phyloP scores from a whole-genome alignment of 768 basidiomycete species.

The Suillus lakei region DNA sequence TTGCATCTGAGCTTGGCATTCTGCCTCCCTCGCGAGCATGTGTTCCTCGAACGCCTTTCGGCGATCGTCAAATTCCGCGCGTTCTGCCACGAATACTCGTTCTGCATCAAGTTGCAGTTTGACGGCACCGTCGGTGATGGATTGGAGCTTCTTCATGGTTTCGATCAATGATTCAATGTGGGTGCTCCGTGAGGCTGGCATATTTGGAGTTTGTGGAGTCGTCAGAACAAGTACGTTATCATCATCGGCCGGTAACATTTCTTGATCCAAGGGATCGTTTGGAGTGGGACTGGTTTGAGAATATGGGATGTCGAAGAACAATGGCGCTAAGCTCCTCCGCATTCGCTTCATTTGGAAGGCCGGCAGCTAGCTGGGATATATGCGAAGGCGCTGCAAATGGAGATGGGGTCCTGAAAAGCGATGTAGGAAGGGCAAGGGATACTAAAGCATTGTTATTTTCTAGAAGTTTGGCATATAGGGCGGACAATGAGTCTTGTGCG shows the following conservation, averaged over 20 bases:
- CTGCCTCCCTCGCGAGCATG: slow-evolving; percentile 23
- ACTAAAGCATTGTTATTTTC: slow-evolving; percentile 19
- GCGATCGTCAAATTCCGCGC: slow-evolving; percentile 18
- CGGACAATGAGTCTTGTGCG: slow-evolving; percentile 12
- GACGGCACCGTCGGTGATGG: slow-evolving; percentile 12
- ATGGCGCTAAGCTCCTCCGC: not conserved
- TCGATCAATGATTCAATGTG: slow-evolving; percentile 13
- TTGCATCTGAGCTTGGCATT: slow-evolving; percentile 22
- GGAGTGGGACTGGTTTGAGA: slow-evolving; percentile 6
- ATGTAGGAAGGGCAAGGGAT: slow-evolving; percentile 13
- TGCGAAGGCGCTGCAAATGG: slow-evolving; percentile 10
- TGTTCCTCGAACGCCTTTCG: slow-evolving; percentile 26
- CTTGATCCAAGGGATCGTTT: not conserved
- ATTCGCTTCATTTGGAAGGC: slow-evolving; percentile 5
- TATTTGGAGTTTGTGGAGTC: not conserved
- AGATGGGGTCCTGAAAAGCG: slow-evolving; percentile 13
- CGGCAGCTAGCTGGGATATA: not conserved
- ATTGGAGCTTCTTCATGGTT: slow-evolving; percentile 17
- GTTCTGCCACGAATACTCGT: slow-evolving; percentile 15
- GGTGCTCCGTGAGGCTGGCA: slow-evolving; percentile 12
- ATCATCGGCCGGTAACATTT: not conserved
- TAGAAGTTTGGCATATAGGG: slow-evolving; percentile 20
- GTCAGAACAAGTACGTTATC: not conserved
- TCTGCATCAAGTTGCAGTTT: slow-evolving; percentile 22
- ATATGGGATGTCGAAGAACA: slow-evolving; percentile 17